These are phyloP conservation scores for Phytophthora sojae DNA, from an alignment of 352 stramenopile species.

Conservation along the genomic window DNA sequence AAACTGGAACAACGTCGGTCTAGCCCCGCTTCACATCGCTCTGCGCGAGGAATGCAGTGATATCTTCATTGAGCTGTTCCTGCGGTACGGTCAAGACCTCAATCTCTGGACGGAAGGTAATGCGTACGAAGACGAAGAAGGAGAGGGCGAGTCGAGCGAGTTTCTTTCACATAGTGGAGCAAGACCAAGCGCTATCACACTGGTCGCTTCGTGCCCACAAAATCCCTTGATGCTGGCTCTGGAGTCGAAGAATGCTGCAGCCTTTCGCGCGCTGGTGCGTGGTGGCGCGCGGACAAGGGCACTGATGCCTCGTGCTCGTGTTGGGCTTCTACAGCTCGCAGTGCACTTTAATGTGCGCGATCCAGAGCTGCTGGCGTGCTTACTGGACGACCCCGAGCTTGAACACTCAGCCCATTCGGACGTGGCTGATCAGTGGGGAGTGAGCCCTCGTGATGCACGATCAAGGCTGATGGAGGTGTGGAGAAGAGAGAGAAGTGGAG, in stretches of 20 bases:
- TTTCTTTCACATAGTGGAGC: constrained; percentile 9
- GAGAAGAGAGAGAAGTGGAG: constrained; percentile 32
- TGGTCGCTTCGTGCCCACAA: constrained; percentile 24
- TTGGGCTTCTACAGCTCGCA: constrained; percentile 62
- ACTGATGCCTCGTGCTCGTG: constrained; percentile 52
- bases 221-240: constrained; percentile 70
- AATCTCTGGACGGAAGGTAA: constrained; percentile 73
- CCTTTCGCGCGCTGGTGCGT: constrained; percentile 55
- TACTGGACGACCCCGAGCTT: constrained; percentile 34
- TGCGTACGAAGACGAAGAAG: constrained; percentile 21
- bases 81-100: constrained; percentile 56
- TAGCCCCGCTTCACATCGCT: constrained; percentile 64
- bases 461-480: constrained; percentile 34
- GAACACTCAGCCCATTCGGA: constrained; percentile 37
- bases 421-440: constrained; percentile 46
- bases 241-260: constrained; percentile 51
- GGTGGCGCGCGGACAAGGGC: constrained; percentile 56
- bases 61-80: constrained; percentile 55
- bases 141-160: constrained; percentile 11
- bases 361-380: constrained; percentile 30
- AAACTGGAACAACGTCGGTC: constrained; percentile 59
- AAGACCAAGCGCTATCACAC: constrained; percentile 14
- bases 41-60: constrained; percentile 52
- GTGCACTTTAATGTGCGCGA: constrained; percentile 37
- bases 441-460: constrained; percentile 42